Conservation (phyloP, 495 filamentous ascomycete genomes). For the Penicillium daleae region DNA sequence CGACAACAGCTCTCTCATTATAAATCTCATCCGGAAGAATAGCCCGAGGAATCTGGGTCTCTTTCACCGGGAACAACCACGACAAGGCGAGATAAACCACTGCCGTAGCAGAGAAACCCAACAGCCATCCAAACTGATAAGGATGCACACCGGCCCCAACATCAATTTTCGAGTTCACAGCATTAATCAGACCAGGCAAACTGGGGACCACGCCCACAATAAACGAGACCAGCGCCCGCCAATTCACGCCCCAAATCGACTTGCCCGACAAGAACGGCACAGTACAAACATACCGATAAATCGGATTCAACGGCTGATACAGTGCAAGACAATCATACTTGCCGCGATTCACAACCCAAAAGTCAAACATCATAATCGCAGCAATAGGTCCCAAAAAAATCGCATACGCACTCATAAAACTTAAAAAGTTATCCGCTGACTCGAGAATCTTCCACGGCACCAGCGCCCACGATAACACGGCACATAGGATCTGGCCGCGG, state of each 20-base stretch:
- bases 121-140: conserved; percentile 60
- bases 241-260: conserved; percentile 56
- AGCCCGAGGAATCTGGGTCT: conserved; percentile 44
- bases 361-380: conserved; percentile 68
- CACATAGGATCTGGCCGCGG: conserved; percentile 64
- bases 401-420: conserved; percentile 65
- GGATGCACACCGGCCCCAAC: conserved; percentile 53
- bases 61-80: conserved; percentile 39
- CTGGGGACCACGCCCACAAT: conserved; percentile 64
- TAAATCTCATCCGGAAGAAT: conserved; percentile 57
- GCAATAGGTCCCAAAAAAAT: conserved; percentile 73
- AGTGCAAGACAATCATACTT: conserved; percentile 62
- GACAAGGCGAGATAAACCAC: conserved; percentile 51
- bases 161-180: conserved; percentile 48
- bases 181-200: conserved; percentile 60
- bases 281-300: conserved; percentile 57
- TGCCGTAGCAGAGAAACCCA: conserved; percentile 54
- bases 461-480: conserved; percentile 62
- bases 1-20: conserved; percentile 35
- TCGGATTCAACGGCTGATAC: conserved; percentile 43
- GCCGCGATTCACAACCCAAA: conserved; percentile 65
- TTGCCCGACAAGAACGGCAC: conserved; percentile 14
- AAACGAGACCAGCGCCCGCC: conserved; percentile 66
- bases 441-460: conserved; percentile 68
- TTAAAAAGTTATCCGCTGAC: conserved; percentile 59